Evolutionary conservation across 352 stramenopile species (phyloP).

Genomic region (Phytopythium ostracodes): DNA sequence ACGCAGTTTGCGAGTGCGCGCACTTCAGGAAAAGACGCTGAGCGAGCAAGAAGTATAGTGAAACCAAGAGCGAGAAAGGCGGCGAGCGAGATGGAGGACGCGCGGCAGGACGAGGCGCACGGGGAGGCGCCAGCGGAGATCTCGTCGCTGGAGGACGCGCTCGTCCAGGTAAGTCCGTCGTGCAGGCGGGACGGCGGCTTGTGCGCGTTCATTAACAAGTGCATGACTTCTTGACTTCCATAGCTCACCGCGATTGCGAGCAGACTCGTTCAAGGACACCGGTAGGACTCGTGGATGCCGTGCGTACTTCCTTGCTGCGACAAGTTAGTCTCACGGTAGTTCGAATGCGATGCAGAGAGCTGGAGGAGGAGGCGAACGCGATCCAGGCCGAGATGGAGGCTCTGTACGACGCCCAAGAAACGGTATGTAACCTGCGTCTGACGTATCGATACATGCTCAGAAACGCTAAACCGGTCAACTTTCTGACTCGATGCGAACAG

Average conservation of each 20-base stretch:
- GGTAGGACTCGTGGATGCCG: constrained; percentile 1
- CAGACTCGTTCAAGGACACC: constrained; percentile 19
- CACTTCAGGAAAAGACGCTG: not conserved
- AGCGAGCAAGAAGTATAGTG: not conserved
- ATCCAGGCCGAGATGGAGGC: constrained; percentile 65
- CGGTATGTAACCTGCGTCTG: constrained; percentile 13
- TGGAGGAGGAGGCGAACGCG: constrained; percentile 42
- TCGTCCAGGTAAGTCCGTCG: constrained; percentile 11
- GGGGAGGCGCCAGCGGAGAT: constrained; percentile 7
- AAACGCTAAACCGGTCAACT: not conserved
- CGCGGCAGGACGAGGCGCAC: not conserved
- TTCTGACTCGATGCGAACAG: constrained; percentile 12
- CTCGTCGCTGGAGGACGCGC: constrained; percentile 21
- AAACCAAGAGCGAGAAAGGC: not conserved
- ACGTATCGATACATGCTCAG: too few relatives aligned
- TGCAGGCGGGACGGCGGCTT: not conserved
- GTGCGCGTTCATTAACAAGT: not conserved
- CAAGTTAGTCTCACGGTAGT: not conserved
- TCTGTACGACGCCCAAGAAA: constrained; percentile 49
- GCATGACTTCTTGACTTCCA: not conserved
- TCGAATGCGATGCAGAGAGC: constrained; percentile 23
- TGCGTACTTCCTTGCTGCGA: not conserved
- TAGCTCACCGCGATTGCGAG: constrained; percentile 20
- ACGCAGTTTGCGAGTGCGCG: not conserved
- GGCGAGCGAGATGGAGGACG: not conserved